Base-by-base conservation (phyloP, 306 rosid species). In the Malus sylvestris region DNA sequence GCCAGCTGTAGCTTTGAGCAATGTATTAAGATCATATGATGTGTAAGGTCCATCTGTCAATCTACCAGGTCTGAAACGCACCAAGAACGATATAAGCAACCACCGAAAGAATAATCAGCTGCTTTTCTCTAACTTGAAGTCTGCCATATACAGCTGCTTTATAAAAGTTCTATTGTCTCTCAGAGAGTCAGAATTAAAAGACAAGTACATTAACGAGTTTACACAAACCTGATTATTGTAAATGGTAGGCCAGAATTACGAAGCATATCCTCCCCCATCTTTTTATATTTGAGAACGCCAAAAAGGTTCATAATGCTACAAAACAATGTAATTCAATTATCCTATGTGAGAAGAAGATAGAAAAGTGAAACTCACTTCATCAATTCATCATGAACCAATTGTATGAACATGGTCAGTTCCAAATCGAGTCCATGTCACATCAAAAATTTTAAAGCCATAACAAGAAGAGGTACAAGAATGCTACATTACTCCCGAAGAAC, bases 11-110 rank as follows among this genome's bases (percentile, higher is more conserved):
- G 97, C 95, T 87, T 92, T 80, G 78, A 92, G 95, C 74, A 94
- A 78, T 69, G 97, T 94, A 78, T 94, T 94, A 62, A 94, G 91
- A 92, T 94, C 98, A 81, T 94, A 94, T 2, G 97, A 91, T 67
- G 98, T 94, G 88, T 94, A 94, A 52, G 98, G 98, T 67, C 98
- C 98, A 83, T 94, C 97, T 5, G 98, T 94, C 89, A 94, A 88
- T 81, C 97, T 90, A 79, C 98, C 98, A 61, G 98, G 49, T 81
- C 98, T 91, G 82, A 53, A 65, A 78, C 58, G 42, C 77, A 88
- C 77, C 32, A 4, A 44, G 49, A 30, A 44, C 30, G 12, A 75
- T 42, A 62, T 25, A 52, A 70, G 58, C 75, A 55, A 42, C 23
- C 22, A 20, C 46, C 10, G 30, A 8, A 64, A 22, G 25, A 10